Percentiles rank a stretch among this genome's conserved stretches.
Conservation (phyloP, 345 rosid species). For the Populus euphratica region DNA sequence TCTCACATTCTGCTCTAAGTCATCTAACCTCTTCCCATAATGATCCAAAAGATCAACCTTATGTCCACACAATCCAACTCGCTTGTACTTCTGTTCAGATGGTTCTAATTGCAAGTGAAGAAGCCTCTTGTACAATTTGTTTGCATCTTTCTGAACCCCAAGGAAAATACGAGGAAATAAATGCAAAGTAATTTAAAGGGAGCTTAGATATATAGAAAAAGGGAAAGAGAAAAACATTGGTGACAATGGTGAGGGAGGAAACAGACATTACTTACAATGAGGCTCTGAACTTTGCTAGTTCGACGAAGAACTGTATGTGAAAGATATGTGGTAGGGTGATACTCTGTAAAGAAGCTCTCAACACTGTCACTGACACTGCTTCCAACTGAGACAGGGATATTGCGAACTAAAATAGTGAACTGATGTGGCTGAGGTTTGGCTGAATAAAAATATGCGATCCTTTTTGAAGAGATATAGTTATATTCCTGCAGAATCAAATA, state of each 20-base stretch:
- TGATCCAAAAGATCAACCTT: slow-evolving; percentile 64
- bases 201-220: neutral
- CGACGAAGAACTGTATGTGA: slow-evolving; percentile 74
- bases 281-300: slow-evolving; percentile 62
- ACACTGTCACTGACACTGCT: slow-evolving; percentile 72
- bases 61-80: slow-evolving; percentile 42
- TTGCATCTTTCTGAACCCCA: slow-evolving; percentile 48
- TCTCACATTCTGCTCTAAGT: slow-evolving; percentile 62
- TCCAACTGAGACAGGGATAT: slow-evolving; percentile 67
- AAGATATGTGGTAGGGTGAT: slow-evolving; percentile 66
- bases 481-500: slow-evolving; percentile 63
- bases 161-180: slow-evolving; percentile 1
- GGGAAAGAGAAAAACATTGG: no score
- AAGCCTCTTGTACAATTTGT: slow-evolving; percentile 46
- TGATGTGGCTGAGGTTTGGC: slow-evolving; percentile 91
- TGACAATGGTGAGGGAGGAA: neutral
- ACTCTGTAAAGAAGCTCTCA: slow-evolving; percentile 70
- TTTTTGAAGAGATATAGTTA: slow-evolving; percentile 57
- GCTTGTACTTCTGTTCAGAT: slow-evolving; percentile 33
- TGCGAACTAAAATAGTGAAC: slow-evolving; percentile 78
- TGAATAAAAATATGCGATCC: slow-evolving; percentile 70
- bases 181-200: neutral
- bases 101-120: slow-evolving; percentile 49
- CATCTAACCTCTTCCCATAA: slow-evolving; percentile 60
- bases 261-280: slow-evolving; percentile 52